Base-by-base conservation (phyloP, 495 filamentous ascomycete genomes). In the Chaetomidium leptoderma region DNA sequence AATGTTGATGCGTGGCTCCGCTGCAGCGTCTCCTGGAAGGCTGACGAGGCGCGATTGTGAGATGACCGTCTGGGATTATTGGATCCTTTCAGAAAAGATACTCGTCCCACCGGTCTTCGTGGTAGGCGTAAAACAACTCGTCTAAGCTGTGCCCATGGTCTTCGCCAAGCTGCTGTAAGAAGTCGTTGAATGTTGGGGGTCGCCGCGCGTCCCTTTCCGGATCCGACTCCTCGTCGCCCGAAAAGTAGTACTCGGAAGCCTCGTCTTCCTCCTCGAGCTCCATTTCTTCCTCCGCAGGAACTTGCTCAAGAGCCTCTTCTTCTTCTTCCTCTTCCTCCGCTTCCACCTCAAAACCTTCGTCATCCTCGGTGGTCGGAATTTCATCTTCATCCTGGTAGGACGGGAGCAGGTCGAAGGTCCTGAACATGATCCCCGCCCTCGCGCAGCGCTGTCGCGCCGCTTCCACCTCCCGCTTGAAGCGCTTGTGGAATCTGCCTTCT, bases 201-300 rank as follows among this genome's bases (percentile, higher is more conserved):
- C 67, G 57, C 40, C 65, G 56, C 1, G 69, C 69, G 16, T 68
- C 67, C 23, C 69, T 51, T 47, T 70, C 69, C 0, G 67, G 67
- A 40, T 71, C 69, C 7, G 60, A 58, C 19, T 68, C 69, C 17
- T 70, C 69, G 51, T 70, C 66, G 30, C 61, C 69, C 13, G 67
- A 68, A 29, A 68, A 63, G 29, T 70, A 71, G 51, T 71, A 71
- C 57, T 70, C 69, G 19, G 67, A 68, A 2, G 69, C 69, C 55
- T 71, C 69, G 26, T 71, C 69, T 42, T 71, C 69, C 37, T 71
- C 69, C 33, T 71, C 69, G 8, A 70, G 60, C 48, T 71, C 69
- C 4, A 61, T 35, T 19, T 68, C 61, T 1, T 64, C 62, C 36
- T 66, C 62, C 11, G 5, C 11, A 3, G 52, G 13, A 6, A 36